Evolutionary conservation across 1,284 basidiomycete species (phyloP), one percentile per base, ranked within the genome.

Genomic region (Ceratobasidium theobromae): DNA sequence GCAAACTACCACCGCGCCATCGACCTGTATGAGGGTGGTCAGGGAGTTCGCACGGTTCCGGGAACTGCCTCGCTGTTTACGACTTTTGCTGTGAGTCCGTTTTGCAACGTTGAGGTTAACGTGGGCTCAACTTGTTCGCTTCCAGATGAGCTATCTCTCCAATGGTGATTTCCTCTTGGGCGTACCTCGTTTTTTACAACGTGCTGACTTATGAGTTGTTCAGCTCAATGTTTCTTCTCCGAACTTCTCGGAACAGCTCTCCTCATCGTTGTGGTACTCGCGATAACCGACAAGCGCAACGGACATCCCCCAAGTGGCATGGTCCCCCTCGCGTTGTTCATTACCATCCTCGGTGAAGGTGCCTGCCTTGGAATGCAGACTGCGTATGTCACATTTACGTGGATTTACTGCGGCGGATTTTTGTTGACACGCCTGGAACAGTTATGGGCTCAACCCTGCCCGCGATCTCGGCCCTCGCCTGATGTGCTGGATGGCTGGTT

Each of bases 1-100:
- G 86, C 81, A 4, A 88, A 89, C 74, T 93, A 92, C 73, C 83
- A 84, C 71, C 84, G 89, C 73, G 87, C 87, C 38, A 88, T 94
- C 72, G 81, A 86, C 72, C 73, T 86, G 51, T 81, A 83, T 69
- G 88, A 92, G 74, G 88, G 88, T 28, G 85, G 84, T 2, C 68
- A 74, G 1, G 76, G 77, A 14, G 48, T 86, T 23, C 84, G 89
- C 16, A 91, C 88, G 4, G 80, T 89, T 23, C 74, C 73, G 2
- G 79, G 79, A n/a, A 90, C 90, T 0, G 89, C 86, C 0, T 75
- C 80, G 14, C 75, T 91, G 23, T 93, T 93, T 72, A 81, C 82
- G 4, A 90, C 89, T 0, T 88, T 86, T 71, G 81, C 87, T 43
- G 88, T 88, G 71, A 66, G 87, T 74, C 54, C 48, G 45, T 0